A percentile compares a stretch with the other conserved stretches of the same genome.
Conservation (phyloP, 768 basidiomycete species). For the Macrolepiota albuminosa region DNA sequence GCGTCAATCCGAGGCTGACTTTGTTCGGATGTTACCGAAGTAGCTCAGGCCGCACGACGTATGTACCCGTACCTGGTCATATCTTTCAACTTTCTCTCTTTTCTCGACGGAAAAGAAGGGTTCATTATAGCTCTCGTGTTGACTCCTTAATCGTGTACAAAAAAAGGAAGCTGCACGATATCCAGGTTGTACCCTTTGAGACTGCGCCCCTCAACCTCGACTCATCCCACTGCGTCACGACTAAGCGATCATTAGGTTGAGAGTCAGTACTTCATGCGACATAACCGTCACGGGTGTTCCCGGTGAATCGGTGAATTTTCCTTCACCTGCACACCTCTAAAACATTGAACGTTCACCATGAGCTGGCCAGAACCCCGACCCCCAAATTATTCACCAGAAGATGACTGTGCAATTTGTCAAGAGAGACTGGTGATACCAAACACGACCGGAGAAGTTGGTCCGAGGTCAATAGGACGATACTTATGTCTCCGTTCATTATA, state of each 20-base stretch:
- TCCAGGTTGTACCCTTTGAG: neutral
- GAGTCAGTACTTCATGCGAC: neutral
- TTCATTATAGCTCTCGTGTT: neutral
- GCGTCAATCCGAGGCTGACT: neutral
- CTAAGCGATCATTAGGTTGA: neutral
- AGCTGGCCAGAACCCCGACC: constrained; percentile 4
- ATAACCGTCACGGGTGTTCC: neutral
- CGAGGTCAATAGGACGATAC: constrained; percentile 2
- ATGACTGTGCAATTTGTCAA: constrained; percentile 7
- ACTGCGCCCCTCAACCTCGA: neutral
- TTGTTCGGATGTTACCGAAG: neutral
- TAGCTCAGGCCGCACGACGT: neutral
- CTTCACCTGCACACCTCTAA: neutral
- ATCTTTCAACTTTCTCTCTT: neutral
- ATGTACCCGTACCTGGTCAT: neutral
- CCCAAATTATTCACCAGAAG: constrained; percentile 6
- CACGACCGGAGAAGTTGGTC: constrained; percentile 2
- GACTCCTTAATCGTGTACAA: neutral
- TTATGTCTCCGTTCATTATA: neutral
- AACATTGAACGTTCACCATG: neutral
- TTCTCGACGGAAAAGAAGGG: neutral
- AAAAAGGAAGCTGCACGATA: too few relatives aligned
- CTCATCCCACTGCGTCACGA: too few relatives aligned
- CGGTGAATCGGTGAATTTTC: neutral
- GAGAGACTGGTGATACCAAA: constrained; percentile 8